Evolutionary conservation across 345 rosid genomes (phyloP).

Genomic region (Lumnitzera racemosa): DNA sequence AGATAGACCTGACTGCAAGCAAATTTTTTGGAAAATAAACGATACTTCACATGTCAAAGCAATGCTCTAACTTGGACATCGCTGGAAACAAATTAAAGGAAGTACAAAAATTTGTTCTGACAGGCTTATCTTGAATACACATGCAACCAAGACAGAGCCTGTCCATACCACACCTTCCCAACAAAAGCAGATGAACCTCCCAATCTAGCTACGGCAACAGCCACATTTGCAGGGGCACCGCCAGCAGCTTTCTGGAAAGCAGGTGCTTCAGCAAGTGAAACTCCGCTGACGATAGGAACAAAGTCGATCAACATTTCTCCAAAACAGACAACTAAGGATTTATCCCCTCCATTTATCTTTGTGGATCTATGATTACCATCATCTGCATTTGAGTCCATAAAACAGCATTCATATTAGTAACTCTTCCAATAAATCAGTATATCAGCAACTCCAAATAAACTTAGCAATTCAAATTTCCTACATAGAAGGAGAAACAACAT

Average conservation of each 20-base stretch:
- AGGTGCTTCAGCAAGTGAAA: slow-evolving; percentile 93
- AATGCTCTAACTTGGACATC: too few relatives aligned
- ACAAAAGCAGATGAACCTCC: slow-evolving; percentile 95
- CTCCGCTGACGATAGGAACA: slow-evolving; percentile 80
- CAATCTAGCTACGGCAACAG: slow-evolving; percentile 78
- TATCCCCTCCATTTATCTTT: slow-evolving; percentile 11
- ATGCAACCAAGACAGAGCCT: too few relatives aligned
- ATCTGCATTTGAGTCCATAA: slow-evolving; percentile 15
- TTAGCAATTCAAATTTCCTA: too few relatives aligned
- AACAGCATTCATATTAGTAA: neutral
- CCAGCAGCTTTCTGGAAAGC: slow-evolving; percentile 97
- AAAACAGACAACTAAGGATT: slow-evolving; percentile 63
- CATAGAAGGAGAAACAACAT: too few relatives aligned
- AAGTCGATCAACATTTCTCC: slow-evolving; percentile 98
- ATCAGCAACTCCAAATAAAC: too few relatives aligned
- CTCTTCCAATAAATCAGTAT: too few relatives aligned
- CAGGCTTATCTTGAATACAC: too few relatives aligned
- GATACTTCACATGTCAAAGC: too few relatives aligned
- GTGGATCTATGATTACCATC: slow-evolving; percentile 23
- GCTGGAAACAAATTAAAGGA: too few relatives aligned
- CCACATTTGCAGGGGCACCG: slow-evolving; percentile 99
- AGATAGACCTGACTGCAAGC: too few relatives aligned
- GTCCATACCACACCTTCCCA: slow-evolving; percentile 60
- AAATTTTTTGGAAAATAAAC: too few relatives aligned
- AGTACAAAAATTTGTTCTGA: too few relatives aligned